phyloP scores from a whole-genome alignment of 257 asterid genomes.

The Primulina tabacum region DNA sequence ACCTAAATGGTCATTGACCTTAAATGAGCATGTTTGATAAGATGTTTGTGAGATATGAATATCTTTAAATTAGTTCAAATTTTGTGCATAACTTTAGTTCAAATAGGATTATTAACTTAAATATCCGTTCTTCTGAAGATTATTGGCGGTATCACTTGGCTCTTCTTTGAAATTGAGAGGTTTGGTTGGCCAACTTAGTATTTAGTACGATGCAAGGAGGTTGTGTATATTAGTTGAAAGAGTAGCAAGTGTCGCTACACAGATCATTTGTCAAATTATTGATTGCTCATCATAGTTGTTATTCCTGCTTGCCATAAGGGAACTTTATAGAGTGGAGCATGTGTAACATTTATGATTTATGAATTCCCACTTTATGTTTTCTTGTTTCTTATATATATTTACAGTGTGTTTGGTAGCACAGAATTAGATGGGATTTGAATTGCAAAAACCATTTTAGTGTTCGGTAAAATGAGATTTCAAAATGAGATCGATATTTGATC shows the following conservation, averaged over 20 bases:
- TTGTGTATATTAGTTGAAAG: no score
- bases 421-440: no score
- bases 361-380: background rate
- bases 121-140: constrained; percentile 3
- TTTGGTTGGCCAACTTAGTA: constrained; percentile 17
- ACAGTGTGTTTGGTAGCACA: no score
- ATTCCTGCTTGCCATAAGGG: constrained; percentile 14
- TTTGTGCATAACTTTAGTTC: constrained; percentile 11
- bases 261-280: no score
- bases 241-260: no score
- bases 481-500: no score
- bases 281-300: background rate
- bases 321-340: constrained; percentile 11
- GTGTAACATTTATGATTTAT: background rate
- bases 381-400: no score
- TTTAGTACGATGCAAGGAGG: background rate
- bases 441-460: no score
- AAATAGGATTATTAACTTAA: constrained; percentile 11
- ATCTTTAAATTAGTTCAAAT: constrained; percentile 1
- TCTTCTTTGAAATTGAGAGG: constrained; percentile 5
- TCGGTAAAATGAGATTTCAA: no score
- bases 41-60: constrained; percentile 19
- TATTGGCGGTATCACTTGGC: constrained; percentile 13
- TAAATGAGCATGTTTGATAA: background rate
- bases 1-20: background rate